phyloP scores from a whole-genome alignment of 805 yeast genomes.

The Kuraishia molischiana region DNA sequence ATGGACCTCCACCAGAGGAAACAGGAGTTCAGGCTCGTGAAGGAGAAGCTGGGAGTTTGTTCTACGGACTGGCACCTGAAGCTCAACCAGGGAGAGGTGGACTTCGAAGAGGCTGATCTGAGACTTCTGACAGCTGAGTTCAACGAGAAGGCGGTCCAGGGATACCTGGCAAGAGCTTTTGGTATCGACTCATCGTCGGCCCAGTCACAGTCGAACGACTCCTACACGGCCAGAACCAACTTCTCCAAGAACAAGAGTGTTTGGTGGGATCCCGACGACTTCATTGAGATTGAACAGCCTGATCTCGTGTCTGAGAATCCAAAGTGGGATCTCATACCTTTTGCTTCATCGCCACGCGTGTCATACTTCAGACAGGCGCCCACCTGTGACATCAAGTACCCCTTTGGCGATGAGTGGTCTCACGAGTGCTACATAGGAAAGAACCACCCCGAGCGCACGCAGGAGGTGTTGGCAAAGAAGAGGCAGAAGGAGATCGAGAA shows the following conservation, averaged over 20 bases:
- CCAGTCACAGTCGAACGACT: constrained; percentile 10
- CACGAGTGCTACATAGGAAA: constrained; percentile 57
- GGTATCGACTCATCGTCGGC: constrained; percentile 14
- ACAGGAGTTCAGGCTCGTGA: constrained; percentile 32
- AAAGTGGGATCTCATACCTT: constrained; percentile 42
- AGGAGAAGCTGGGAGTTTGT: constrained; percentile 35
- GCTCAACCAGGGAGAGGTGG: constrained; percentile 55
- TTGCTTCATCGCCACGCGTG: constrained; percentile 43
- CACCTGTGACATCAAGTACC: constrained; percentile 32
- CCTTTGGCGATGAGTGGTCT: constrained; percentile 53
- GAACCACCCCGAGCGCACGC: constrained; percentile 47
- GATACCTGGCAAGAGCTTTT: constrained; percentile 24
- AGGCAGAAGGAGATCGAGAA: constrained; percentile 29
- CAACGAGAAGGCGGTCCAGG: constrained; percentile 41
- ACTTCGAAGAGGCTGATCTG: constrained; percentile 47
- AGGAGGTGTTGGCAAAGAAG: constrained; percentile 30
- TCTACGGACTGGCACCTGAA: constrained; percentile 33
- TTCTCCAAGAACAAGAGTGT: constrained; percentile 11
- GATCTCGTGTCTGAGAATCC: constrained; percentile 28
- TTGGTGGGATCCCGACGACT: constrained; percentile 78
- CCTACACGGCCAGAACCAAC: constrained; percentile 5
- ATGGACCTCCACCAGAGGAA: constrained; percentile 62
- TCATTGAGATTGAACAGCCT: constrained; percentile 52
- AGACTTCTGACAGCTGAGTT: constrained; percentile 54
- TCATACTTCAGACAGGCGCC: constrained; percentile 50